phyloP scores from a whole-genome alignment of 1,139 yeast species.

The Suzukiozyma palmioleophila region DNA sequence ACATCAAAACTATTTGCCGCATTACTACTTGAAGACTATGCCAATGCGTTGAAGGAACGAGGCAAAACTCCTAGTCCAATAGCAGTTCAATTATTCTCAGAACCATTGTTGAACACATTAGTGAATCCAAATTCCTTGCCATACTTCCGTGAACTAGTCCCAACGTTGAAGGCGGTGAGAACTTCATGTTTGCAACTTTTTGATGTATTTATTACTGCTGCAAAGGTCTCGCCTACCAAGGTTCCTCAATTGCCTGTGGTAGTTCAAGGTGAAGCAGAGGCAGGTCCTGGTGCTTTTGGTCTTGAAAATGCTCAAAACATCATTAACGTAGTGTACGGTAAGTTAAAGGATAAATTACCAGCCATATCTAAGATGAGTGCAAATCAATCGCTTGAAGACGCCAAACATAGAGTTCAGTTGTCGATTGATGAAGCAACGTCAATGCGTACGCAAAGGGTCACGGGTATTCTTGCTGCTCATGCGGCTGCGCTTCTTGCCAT shows the following conservation, averaged over 20 bases:
- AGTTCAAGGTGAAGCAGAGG: constrained; percentile 91
- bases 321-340: constrained; percentile 60
- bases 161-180: constrained; percentile 78
- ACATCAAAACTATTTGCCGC: constrained; percentile 77
- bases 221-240: constrained; percentile 69
- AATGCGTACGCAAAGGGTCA: constrained; percentile 50
- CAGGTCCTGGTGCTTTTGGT: constrained; percentile 92
- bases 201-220: constrained; percentile 70
- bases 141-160: constrained; percentile 78
- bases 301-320: constrained; percentile 73
- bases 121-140: constrained; percentile 43
- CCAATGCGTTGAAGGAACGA: constrained; percentile 31
- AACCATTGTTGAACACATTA: constrained; percentile 33
- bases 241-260: constrained; percentile 82
- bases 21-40: constrained; percentile 70
- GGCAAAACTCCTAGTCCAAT: constrained; percentile 9
- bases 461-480: constrained; percentile 65
- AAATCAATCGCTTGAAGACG: constrained; percentile 73
- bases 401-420: constrained; percentile 59
- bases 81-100: constrained; percentile 20
- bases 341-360: constrained; percentile 59
- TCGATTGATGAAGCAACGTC: constrained; percentile 70
- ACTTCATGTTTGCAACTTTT: constrained; percentile 83
- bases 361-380: constrained; percentile 71
- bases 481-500: constrained; percentile 70